Evolutionary conservation across 441 rosid genomes (phyloP), one percentile per base, ranked within the genome.

Genomic region (Gossypium aridum): DNA sequence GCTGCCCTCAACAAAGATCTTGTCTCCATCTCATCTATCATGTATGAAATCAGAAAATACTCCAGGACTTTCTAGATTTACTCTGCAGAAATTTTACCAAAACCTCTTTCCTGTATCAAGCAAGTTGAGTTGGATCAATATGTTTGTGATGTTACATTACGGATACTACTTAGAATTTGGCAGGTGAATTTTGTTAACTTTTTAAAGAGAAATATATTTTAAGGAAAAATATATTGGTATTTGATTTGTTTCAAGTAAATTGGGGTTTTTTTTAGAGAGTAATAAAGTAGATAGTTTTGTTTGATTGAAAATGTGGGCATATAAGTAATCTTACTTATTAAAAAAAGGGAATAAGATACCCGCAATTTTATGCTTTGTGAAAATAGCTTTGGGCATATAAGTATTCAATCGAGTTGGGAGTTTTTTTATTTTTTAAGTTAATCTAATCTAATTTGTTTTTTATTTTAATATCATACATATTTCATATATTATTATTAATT

Each of bases 1-100:
- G 84, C 98, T 19, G 86, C 80, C 3, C 85, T 92, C 70, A 96
- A 96, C 92, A 92, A 88, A 76, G 98, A 96, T 80, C 98, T 93
- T 14, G 88, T 96, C 43, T 91, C 98, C 73, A 90, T 96, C 53
- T 92, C 94, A 9, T 93, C 98, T 0, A 93, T 96, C 84, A 96
- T 93, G 94, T 96, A 92, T n/a, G 98, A 93, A 83, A 96, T 96
- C 85, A 89, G 83, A 84, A 96, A 96, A 80, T 96, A 92, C 85
- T 91, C 94, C 0, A 85, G 94, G 84, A 92, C 97, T 45, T 96
- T 96, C 89, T 96, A 81, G 62, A 79, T 43, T 25, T 9, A 34
- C 59, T 28, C 59, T 17, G 19, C 71, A 25, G 13, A 10, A 8
- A 22, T 56, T 31, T 26, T 3, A 12, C 28, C 6, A 26, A 26